These are phyloP conservation scores for Oxytropis ochrocephala DNA, from an alignment of 306 rosid genomes.

Conservation along the genomic window DNA sequence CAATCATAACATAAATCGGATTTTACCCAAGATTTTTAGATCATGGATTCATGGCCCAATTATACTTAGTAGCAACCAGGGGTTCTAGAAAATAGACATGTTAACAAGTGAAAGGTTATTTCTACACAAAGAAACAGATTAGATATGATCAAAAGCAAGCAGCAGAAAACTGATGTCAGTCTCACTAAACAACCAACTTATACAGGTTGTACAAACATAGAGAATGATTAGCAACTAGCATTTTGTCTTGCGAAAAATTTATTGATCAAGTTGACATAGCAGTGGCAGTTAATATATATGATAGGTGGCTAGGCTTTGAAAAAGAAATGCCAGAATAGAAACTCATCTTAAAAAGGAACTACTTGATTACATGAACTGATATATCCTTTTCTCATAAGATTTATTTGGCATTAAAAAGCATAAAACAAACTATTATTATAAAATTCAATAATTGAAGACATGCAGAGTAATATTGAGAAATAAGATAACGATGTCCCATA, in stretches of 20 bases:
- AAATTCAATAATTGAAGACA: slow-evolving; percentile 9
- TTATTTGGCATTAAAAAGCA: background rate
- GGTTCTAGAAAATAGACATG: background rate
- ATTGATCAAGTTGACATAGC: background rate
- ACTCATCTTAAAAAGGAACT: background rate
- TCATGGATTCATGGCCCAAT: slow-evolving; percentile 12
- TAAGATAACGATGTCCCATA: background rate
- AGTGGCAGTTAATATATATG: background rate
- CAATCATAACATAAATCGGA: background rate
- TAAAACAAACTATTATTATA: background rate
- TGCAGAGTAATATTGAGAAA: background rate
- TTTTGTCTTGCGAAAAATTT: slow-evolving; percentile 1
- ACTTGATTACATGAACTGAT: background rate
- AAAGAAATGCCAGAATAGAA: background rate
- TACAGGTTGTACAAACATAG: background rate
- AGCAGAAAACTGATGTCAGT: background rate
- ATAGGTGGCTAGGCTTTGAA: background rate
- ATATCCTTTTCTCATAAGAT: background rate
- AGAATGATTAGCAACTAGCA: background rate
- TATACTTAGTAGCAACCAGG: background rate
- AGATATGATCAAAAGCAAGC: background rate
- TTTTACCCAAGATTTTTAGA: background rate
- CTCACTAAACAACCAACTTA: background rate
- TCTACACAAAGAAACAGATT: background rate
- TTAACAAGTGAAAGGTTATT: background rate